A percentile compares a stretch with the other conserved stretches of the same genome.
phyloP scores from a whole-genome alignment of 306 rosid species.

The Quercus parvula region DNA sequence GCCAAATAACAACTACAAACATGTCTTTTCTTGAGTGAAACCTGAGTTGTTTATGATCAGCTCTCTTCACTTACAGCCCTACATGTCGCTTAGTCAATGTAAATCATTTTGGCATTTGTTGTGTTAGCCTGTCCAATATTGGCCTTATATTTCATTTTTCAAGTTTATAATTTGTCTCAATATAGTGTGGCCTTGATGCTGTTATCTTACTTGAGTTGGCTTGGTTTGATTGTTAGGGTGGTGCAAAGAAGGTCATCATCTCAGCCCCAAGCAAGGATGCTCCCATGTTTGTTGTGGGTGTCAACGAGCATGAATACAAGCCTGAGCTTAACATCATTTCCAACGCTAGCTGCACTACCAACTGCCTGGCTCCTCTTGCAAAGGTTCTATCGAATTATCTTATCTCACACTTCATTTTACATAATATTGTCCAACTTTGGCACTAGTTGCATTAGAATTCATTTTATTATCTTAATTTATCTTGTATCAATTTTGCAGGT shows the following conservation, averaged over 20 bases:
- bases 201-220: not conserved
- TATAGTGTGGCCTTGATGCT: not conserved
- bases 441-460: not conserved
- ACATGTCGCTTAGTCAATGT: not conserved
- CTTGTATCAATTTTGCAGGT: conserved; percentile 38
- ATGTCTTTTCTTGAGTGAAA: no score
- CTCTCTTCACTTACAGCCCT: no score
- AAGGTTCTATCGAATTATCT: conserved; percentile 38
- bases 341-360: conserved; percentile 89
- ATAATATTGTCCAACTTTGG: not conserved
- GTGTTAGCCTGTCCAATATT: not conserved
- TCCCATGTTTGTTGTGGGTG: conserved; percentile 92
- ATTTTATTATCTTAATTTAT: not conserved
- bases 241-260: conserved; percentile 88
- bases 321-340: conserved; percentile 54
- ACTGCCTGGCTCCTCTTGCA: conserved; percentile 88
- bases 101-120: not conserved
- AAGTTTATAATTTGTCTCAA: no score
- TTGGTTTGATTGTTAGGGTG: conserved; percentile 45
- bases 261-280: conserved; percentile 96
- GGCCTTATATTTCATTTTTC: not conserved
- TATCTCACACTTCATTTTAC: not conserved
- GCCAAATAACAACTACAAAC: no score
- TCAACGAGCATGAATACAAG: conserved; percentile 80
- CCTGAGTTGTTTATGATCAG: no score